phyloP scores from a whole-genome alignment of 2,329 filamentous ascomycete genomes.

The Penicillium sp. region DNA sequence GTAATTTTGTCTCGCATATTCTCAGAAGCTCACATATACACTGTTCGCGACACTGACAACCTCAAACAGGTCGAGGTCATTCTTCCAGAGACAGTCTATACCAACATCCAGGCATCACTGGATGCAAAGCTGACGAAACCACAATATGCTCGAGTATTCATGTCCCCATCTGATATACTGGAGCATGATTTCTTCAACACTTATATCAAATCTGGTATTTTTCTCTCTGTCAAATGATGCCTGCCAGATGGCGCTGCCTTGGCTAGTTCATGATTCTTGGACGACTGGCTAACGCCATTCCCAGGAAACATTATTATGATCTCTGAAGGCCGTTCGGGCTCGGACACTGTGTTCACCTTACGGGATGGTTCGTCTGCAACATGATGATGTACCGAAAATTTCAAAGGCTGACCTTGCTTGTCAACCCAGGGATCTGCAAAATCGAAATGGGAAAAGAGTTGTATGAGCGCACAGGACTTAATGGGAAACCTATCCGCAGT shows the following conservation, averaged over 20 bases:
- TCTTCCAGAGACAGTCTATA: slow-evolving; percentile 68
- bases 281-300: slow-evolving; percentile 2
- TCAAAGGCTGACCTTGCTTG: background rate
- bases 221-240: background rate
- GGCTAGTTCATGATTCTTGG: background rate
- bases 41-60: slow-evolving; percentile 40
- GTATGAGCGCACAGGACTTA: slow-evolving; percentile 81
- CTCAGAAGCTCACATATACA: background rate
- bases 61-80: slow-evolving; percentile 64
- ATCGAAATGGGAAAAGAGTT: slow-evolving; percentile 79
- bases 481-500: slow-evolving; percentile 67
- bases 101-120: slow-evolving; percentile 59
- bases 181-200: slow-evolving; percentile 77
- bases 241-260: too few species aligned
- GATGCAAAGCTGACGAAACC: slow-evolving; percentile 43
- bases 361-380: slow-evolving; percentile 60
- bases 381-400: background rate
- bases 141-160: slow-evolving; percentile 69
- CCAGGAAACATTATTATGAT: slow-evolving; percentile 80
- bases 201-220: slow-evolving; percentile 77
- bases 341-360: slow-evolving; percentile 74
- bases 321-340: slow-evolving; percentile 72
- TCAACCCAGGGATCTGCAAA: slow-evolving; percentile 64
- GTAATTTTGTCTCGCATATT: slow-evolving; percentile 42
- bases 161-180: slow-evolving; percentile 74